A percentile compares a stretch with the other conserved stretches of the same genome.
phyloP scores from a whole-genome alignment of 164 flowering plant genomes.

The Magnolia sinica region DNA sequence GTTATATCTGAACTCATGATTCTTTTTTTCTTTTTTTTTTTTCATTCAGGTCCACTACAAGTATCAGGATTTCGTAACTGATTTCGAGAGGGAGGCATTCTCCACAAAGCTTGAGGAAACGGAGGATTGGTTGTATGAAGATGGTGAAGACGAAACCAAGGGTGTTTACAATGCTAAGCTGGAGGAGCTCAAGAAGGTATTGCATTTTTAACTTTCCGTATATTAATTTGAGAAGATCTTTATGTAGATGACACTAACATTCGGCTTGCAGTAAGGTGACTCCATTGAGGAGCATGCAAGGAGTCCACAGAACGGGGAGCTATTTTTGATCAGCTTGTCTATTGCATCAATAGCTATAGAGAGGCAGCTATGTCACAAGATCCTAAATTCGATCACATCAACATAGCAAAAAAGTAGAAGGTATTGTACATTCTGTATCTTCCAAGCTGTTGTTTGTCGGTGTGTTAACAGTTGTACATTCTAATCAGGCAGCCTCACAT shows the following conservation, averaged over 20 bases:
- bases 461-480: too few species aligned
- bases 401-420: too few species aligned
- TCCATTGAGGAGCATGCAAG: conserved; percentile 87
- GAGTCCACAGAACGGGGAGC: too few species aligned
- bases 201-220: background rate
- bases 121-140: conserved; percentile 10
- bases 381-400: too few species aligned
- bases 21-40: too few species aligned
- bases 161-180: conserved; percentile 96
- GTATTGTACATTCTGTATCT: too few species aligned
- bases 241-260: background rate
- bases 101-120: conserved; percentile 63
- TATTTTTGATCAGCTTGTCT: too few species aligned
- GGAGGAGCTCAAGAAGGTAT: conserved; percentile 89
- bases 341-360: too few species aligned
- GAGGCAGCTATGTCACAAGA: too few species aligned
- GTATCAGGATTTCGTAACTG: conserved; percentile 65
- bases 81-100: conserved; percentile 54
- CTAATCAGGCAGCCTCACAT: too few species aligned
- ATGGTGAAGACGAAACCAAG: conserved; percentile 69
- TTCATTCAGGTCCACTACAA: conserved; percentile 59
- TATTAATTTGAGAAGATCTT: background rate
- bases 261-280: conserved; percentile 65
- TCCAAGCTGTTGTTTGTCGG: too few species aligned
- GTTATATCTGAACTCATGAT: too few species aligned